Evolutionary conservation across 1,139 yeast species (phyloP), one percentile per base, ranked within the genome.

Genomic region (Candida sp.): DNA sequence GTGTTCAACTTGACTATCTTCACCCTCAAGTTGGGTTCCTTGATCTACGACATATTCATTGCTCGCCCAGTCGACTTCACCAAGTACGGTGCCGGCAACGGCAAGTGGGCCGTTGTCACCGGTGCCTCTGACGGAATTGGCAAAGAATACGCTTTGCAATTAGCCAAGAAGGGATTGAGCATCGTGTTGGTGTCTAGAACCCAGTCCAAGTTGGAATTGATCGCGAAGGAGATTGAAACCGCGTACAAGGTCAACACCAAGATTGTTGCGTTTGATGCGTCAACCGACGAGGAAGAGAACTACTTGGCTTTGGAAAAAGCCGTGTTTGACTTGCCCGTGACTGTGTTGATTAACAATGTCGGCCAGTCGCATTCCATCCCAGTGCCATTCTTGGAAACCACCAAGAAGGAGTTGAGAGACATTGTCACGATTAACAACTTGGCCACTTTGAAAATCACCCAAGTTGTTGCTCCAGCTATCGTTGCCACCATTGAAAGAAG

Each of bases 101-200:
- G 83, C 31, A 73, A 80, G 50, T 91, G 97, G 96, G 98, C 98
- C 6, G 88, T 94, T 33, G 81, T 94, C 27, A 94, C 99, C 4
- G 99, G 99, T 53, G 96, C 98, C 5, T 90, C 98, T 46, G 99
- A 94, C 68, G 99, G 99, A 40, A 88, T 94, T 63, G 99, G 99
- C 53, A 91, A 92, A 65, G 97, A 94, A 67, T 94, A 83, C 65
- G 87, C 97, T 1, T 66, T 73, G 33, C 98, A 94, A 73, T 80
- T 94, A 71, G 99, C 99, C 22, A 70, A 81, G 51, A 85, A 81
- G 59, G 97, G 97, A 1, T 87, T 93, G 68, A 93, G 92, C 61
- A 69, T 94, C 46, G 86, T 90, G 5, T 77, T 96, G 59, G 87
- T 93, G 25, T 89, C 97, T 35, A 84, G 99, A 72, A 92, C 97